Conservation (phyloP, 805 yeast species). For the Torulaspora microellipsoides region DNA sequence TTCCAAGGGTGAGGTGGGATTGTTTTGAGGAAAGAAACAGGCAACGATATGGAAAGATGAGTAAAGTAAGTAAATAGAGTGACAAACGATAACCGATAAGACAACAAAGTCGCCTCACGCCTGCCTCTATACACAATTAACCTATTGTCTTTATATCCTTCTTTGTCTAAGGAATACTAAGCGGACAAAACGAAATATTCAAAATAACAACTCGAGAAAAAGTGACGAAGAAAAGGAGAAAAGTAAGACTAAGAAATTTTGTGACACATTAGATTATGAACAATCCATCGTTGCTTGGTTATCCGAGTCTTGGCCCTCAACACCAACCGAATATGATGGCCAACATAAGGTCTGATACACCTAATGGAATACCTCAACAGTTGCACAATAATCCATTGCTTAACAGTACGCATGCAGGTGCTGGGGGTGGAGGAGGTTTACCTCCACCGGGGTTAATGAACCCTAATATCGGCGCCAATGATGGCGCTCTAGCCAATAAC, state of each 20-base stretch:
- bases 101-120: no score
- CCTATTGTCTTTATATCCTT: no score
- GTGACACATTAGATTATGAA: slow-evolving; percentile 17
- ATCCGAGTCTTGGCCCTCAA: slow-evolving; percentile 22
- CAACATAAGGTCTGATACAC: slow-evolving; percentile 12
- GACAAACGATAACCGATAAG: no score
- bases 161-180: no score
- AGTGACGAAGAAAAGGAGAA: background rate
- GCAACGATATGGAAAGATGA: no score
- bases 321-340: slow-evolving; percentile 15
- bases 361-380: slow-evolving; percentile 13
- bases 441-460: slow-evolving; percentile 28
- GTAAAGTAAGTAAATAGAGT: no score
- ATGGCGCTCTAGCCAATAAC: slow-evolving; percentile 18
- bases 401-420: slow-evolving; percentile 9
- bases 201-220: background rate
- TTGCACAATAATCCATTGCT: slow-evolving; percentile 11
- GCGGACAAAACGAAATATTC: background rate
- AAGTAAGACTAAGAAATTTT: background rate
- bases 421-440: slow-evolving; percentile 12
- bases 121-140: no score
- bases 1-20: no score
- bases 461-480: slow-evolving; percentile 5
- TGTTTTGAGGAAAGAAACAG: no score
- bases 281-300: slow-evolving; percentile 28